These are phyloP conservation scores for Capsicum baccatum DNA, from an alignment of 257 asterid genomes.

Conservation along the genomic window DNA sequence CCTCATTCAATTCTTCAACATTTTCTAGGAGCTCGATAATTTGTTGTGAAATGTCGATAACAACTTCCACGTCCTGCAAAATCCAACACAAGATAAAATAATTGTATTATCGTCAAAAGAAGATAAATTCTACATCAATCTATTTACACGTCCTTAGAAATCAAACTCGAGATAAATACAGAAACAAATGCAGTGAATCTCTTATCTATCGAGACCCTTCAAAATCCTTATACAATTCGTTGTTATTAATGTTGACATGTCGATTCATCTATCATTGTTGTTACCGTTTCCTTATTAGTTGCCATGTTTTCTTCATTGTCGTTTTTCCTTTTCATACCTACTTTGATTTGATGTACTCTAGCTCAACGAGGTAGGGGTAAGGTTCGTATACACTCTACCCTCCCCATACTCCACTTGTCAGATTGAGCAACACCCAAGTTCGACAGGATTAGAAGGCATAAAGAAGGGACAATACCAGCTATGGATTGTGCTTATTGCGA, in stretches of 20 bases:
- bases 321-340: no score
- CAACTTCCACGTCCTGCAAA: neutral
- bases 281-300: no score
- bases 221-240: no score
- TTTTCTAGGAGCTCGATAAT: neutral
- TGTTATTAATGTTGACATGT: no score
- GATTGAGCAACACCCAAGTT: neutral
- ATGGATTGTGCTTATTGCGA: constrained; percentile 44
- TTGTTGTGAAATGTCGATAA: neutral
- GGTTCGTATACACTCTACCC: neutral
- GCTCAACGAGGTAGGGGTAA: neutral
- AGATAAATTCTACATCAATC: neutral
- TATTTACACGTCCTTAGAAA: neutral
- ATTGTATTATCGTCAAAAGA: neutral
- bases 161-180: neutral
- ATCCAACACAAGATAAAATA: neutral
- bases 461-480: constrained; percentile 36
- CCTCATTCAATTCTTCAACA: neutral
- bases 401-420: neutral
- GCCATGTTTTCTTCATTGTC: no score
- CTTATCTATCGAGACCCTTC: no score
- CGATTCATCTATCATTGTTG: no score
- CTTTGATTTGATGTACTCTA: no score
- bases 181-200: neutral
- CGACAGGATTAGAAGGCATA: neutral